These are phyloP conservation scores for Aureobasidium sp. DNA, from an alignment of 2,329 filamentous ascomycete genomes.

Conservation along the genomic window DNA sequence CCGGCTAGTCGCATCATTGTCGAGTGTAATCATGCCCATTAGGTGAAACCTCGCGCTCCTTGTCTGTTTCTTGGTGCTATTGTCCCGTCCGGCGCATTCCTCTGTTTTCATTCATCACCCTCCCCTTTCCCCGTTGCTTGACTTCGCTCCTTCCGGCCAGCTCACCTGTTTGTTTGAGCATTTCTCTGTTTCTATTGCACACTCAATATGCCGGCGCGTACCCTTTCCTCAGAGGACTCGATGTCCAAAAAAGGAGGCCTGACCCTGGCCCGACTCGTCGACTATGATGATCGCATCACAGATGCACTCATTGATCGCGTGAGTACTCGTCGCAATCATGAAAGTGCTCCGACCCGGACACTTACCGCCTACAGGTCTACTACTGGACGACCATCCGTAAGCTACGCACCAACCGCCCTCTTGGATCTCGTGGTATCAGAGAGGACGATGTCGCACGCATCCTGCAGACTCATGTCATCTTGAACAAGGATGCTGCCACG, in stretches of 20 bases:
- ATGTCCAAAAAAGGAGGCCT: constrained; percentile 61
- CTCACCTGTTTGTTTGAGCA: neutral
- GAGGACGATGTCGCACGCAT: constrained; percentile 56
- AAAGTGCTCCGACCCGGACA: neutral
- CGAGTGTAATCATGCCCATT: neutral
- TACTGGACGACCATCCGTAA: constrained; percentile 97
- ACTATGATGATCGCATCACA: constrained; percentile 92
- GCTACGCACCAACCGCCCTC: constrained; percentile 73
- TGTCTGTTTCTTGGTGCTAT: constrained; percentile 12
- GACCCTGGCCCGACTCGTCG: constrained; percentile 78
- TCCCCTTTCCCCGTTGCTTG: neutral
- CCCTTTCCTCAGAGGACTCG: constrained; percentile 36
- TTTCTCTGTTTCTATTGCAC: neutral
- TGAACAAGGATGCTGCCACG: constrained; percentile 62
- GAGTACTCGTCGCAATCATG: constrained; percentile 35
- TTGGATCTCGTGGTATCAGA: constrained; percentile 70
- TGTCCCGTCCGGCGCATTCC: constrained; percentile 14
- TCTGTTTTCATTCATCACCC: constrained; percentile 7
- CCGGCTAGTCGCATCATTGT: neutral
- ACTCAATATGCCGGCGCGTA: constrained; percentile 20
- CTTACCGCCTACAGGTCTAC: constrained; percentile 58
- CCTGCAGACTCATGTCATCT: constrained; percentile 59
- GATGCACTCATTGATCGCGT: constrained; percentile 94
- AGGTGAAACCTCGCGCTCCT: constrained; percentile 5
- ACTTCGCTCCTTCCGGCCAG: neutral